Evolutionary conservation across 2,329 filamentous ascomycete genomes (phyloP), one percentile per base, ranked within the genome.

Genomic region (Fusarium succisae): DNA sequence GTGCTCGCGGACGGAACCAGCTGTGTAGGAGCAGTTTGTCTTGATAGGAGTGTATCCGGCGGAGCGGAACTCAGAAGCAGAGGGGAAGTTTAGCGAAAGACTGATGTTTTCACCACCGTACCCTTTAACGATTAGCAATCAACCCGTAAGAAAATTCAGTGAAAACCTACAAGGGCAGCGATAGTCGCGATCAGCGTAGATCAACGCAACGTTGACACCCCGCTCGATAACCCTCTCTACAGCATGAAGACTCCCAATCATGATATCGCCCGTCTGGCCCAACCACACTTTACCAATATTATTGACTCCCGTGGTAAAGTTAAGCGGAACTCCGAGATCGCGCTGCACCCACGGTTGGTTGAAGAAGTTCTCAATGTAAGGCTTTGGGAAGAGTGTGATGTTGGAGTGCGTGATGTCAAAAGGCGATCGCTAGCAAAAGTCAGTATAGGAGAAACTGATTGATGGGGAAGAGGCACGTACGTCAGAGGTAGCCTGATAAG

Each of bases 1-100:
- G 76, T 90, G 92, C 79, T 96, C 92, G 8, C 93, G 87, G 0
- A 94, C 92, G 59, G 90, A 87, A n/a, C 93, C 94, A 38, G 88
- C 92, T 76, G 89, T 88, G 81, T 91, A 91, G 9, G 87, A 85
- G 13, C 85, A 86, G 75, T 93, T 92, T 22, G 92, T 90, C 13
- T 89, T 82, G 66, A 96, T 89, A 14, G 91, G 87, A 0, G 89
- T 88, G 79, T 95, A 96, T 2, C 92, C 93, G 1, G 93, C 90
- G 0, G 83, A 80, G 6, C 86, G 83, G 79, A 95, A 96, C 17
- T 82, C 72, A 20, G 77, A 79, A 26, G 85, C 81, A 13, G 86
- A 85, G 38, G 89, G 83, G 1, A 93, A 83, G 9, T 87, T 86
- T 2, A 94, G 84, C 3, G 91, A 92, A 44, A 93, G 47, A 15